A percentile compares a stretch with the other conserved stretches of the same genome.
phyloP scores from a whole-genome alignment of 1,284 basidiomycete species.

The Leccinum insolens region DNA sequence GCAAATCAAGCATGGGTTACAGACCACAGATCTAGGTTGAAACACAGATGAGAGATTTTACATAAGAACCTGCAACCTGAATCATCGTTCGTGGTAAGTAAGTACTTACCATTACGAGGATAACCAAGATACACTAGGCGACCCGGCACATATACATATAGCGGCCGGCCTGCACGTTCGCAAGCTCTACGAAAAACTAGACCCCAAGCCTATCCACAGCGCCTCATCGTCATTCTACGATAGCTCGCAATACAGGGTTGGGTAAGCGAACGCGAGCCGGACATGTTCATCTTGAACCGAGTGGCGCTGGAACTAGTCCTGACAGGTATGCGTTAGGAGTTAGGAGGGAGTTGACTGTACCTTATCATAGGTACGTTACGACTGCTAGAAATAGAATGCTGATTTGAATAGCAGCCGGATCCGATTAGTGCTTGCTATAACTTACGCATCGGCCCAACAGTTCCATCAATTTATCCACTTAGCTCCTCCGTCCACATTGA shows the following conservation, averaged over 20 bases:
- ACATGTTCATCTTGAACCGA: slow-evolving; percentile 25
- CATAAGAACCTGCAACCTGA: neutral
- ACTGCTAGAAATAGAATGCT: too few relatives aligned
- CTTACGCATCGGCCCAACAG: neutral
- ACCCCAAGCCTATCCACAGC: slow-evolving; percentile 17
- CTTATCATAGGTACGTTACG: too few relatives aligned
- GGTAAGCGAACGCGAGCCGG: slow-evolving; percentile 22
- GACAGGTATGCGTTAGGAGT: too few relatives aligned
- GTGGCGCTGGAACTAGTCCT: slow-evolving; percentile 24
- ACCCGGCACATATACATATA: slow-evolving; percentile 5
- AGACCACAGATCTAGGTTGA: neutral
- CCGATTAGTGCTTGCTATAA: neutral
- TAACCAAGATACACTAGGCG: slow-evolving; percentile 19
- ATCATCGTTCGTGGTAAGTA: neutral
- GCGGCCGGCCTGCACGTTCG: slow-evolving; percentile 15
- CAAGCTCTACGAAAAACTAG: slow-evolving; percentile 22
- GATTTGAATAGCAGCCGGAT: neutral
- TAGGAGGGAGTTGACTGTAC: too few relatives aligned
- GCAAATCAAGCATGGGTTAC: too few relatives aligned
- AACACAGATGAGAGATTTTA: neutral
- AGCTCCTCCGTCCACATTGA: neutral
- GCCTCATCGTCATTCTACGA: slow-evolving; percentile 23
- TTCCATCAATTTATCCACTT: neutral
- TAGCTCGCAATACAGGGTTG: slow-evolving; percentile 28
- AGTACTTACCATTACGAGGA: neutral